These are phyloP conservation scores for Pisolithus marmoratus DNA, from an alignment of 768 basidiomycete species.

Conservation along the genomic window DNA sequence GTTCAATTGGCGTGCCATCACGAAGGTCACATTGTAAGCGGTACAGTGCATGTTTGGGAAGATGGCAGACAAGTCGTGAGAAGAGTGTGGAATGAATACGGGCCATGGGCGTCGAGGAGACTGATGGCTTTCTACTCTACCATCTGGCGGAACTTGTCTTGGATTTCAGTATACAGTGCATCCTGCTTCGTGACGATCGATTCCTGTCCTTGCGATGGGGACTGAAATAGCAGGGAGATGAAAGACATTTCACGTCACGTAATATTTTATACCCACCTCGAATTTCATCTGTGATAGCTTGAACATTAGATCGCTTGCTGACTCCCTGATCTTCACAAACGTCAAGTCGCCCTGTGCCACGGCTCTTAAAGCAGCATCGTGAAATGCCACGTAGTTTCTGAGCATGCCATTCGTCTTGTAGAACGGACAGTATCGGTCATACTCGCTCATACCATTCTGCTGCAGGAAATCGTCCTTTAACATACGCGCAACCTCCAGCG, in stretches of 20 bases:
- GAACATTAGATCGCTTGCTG: constrained; percentile 83
- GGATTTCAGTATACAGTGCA: constrained; percentile 76
- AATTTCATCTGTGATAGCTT: constrained; percentile 99
- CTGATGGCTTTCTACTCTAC: constrained; percentile 48
- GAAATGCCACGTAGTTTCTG: constrained; percentile 89
- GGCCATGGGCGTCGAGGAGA: not conserved
- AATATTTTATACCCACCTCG: constrained; percentile 52
- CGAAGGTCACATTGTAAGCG: constrained; percentile 15
- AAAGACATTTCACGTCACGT: constrained; percentile 1
- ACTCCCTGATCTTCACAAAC: constrained; percentile 83
- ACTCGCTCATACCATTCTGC: constrained; percentile 98
- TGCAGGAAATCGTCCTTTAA: constrained; percentile 96
- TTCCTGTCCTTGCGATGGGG: constrained; percentile 88
- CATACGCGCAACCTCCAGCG: constrained; percentile 94
- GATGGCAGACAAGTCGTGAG: not conserved
- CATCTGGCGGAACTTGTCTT: constrained; percentile 87
- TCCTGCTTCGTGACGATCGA: constrained; percentile 79
- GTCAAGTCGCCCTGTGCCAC: constrained; percentile 80
- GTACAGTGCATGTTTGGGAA: constrained; percentile 14
- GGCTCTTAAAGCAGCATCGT: constrained; percentile 83
- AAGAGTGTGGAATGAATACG: not conserved
- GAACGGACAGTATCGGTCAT: constrained; percentile 96
- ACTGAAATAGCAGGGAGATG: constrained; percentile 38
- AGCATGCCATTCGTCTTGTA: constrained; percentile 98
- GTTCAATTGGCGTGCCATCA: not conserved